Conservation (phyloP, 2,329 filamentous ascomycete genomes). For the Paradendryphiella salina region DNA sequence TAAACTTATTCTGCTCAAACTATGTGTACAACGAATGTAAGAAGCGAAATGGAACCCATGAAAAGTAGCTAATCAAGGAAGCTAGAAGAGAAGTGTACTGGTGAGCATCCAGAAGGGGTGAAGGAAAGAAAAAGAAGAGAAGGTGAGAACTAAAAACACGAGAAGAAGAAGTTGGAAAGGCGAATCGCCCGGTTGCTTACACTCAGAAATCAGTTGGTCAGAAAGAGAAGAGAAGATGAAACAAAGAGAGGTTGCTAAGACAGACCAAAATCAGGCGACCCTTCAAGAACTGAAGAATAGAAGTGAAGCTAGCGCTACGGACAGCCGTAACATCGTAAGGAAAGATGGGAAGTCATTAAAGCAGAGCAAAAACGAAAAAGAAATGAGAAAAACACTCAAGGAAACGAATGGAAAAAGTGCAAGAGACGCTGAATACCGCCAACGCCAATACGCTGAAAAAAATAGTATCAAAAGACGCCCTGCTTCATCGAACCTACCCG, state of each 20-base stretch:
- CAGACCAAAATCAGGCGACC: constrained; percentile 6
- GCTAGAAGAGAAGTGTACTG: constrained; percentile 2
- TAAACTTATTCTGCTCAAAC: constrained; percentile 8
- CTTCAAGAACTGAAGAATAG: background rate
- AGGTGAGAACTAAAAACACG: background rate
- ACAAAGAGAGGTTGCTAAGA: constrained; percentile 1
- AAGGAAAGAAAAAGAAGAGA: constrained; percentile 5
- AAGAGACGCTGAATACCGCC: constrained; percentile 21
- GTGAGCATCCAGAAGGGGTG: background rate
- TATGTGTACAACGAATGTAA: constrained; percentile 25
- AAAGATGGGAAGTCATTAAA: constrained; percentile 10
- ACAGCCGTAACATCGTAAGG: constrained; percentile 2
- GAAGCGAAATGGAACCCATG: constrained; percentile 18
- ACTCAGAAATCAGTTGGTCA: constrained; percentile 7
- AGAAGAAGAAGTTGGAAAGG: background rate
- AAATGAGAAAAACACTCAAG: too few species aligned
- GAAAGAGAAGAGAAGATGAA: constrained; percentile 2
- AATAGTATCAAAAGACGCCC: constrained; percentile 6
- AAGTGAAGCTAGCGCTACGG: background rate
- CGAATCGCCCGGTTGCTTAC: constrained; percentile 1
- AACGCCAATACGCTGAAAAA: constrained; percentile 17
- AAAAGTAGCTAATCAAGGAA: constrained; percentile 8
- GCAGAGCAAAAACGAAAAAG: background rate
- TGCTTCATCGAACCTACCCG: background rate
- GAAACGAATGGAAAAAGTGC: constrained; percentile 25